Conservation (phyloP, 1,284 basidiomycete species). For the Marasmius sp. region DNA sequence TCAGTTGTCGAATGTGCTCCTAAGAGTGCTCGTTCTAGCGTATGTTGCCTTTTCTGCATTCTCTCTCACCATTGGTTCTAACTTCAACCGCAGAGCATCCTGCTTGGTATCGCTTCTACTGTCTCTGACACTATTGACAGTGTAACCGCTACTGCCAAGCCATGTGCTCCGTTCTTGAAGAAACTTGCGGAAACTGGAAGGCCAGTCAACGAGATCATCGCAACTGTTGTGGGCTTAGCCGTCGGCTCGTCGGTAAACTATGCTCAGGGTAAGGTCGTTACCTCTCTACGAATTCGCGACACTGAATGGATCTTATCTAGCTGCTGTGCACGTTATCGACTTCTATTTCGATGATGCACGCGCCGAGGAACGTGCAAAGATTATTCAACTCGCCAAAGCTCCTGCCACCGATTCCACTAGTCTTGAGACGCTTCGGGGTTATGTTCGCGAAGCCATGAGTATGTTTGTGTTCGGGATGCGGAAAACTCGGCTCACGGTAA, state of each 20-base stretch:
- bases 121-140: conserved; percentile 20
- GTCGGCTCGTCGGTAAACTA: conserved; percentile 47
- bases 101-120: conserved; percentile 18
- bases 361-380: conserved; percentile 36
- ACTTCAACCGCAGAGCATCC: conserved; percentile 8
- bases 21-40: conserved; percentile 22
- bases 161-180: conserved; percentile 42
- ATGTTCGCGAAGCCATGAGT: conserved; percentile 56
- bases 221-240: conserved; percentile 47
- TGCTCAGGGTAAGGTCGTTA: conserved; percentile 33
- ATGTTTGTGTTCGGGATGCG: conserved; percentile 18
- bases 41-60: conserved; percentile 16
- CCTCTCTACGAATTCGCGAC: background rate
- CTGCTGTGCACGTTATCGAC: conserved; percentile 48
- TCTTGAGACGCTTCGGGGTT: conserved; percentile 42
- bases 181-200: conserved; percentile 40
- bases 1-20: conserved; percentile 31
- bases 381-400: conserved; percentile 35
- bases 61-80: background rate
- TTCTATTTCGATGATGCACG: conserved; percentile 52
- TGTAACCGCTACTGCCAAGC: conserved; percentile 32
- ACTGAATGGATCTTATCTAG: conserved; percentile 12
- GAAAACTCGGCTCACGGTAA: background rate
- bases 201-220: conserved; percentile 41
- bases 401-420: conserved; percentile 30